Percentiles rank a stretch among this genome's conserved stretches.
phyloP scores from a whole-genome alignment of 495 filamentous ascomycete species.

The Aspergillus baeticus region DNA sequence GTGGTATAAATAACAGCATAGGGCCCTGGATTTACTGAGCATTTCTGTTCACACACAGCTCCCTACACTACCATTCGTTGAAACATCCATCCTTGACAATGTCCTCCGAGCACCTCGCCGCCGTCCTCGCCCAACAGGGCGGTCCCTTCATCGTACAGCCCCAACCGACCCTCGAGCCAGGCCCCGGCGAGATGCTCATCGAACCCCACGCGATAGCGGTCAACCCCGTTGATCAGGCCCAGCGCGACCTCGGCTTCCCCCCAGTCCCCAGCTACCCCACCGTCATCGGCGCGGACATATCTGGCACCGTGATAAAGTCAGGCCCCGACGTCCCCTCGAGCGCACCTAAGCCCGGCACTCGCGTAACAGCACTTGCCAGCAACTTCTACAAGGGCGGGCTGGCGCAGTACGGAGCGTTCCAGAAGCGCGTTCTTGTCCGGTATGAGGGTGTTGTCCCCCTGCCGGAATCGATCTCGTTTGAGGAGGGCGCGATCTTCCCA shows the following conservation, averaged over 20 bases:
- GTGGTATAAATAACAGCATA: too few species aligned
- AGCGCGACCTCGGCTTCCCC: conserved; percentile 32
- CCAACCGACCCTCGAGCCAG: conserved; percentile 1
- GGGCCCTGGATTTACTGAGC: too few species aligned
- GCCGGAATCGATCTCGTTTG: conserved; percentile 35
- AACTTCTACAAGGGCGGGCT: conserved; percentile 26
- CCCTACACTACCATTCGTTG: too few species aligned
- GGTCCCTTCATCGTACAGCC: not conserved
- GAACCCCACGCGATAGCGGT: conserved; percentile 32
- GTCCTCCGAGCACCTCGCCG: not conserved
- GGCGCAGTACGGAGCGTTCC: conserved; percentile 42
- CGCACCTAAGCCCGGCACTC: conserved; percentile 32
- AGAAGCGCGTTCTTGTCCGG: conserved; percentile 30
- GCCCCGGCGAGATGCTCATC: conserved; percentile 4
- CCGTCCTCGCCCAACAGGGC: not conserved
- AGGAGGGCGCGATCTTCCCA: conserved; percentile 40
- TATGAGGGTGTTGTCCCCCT: conserved; percentile 25
- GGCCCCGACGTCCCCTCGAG: conserved; percentile 32
- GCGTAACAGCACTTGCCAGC: conserved; percentile 32
- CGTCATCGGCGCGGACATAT: conserved; percentile 41
- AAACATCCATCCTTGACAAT: too few species aligned
- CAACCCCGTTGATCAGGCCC: conserved; percentile 42
- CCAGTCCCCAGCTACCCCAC: conserved; percentile 34
- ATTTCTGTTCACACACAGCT: too few species aligned
- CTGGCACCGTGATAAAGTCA: conserved; percentile 33